Conservation (phyloP, 1,284 basidiomycete genomes). For the Microbotryum scabiosae region DNA sequence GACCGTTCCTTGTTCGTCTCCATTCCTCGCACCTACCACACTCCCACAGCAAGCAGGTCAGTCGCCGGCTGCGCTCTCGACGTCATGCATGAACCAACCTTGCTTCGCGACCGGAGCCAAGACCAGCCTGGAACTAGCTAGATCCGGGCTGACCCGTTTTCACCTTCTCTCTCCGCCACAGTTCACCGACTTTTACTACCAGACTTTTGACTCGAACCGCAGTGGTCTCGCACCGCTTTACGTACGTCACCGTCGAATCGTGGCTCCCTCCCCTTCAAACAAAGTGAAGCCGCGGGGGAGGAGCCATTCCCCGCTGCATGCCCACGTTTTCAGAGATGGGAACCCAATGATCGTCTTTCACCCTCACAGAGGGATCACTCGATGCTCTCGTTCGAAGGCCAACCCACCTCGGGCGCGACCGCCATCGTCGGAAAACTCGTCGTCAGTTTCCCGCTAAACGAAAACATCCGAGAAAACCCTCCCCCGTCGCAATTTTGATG, state of each 20-base stretch:
- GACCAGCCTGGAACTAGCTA: too few species aligned
- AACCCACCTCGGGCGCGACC: constrained; percentile 52
- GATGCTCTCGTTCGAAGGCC: constrained; percentile 82
- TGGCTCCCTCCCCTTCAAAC: not conserved
- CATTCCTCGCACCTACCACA: not conserved
- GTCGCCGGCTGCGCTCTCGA: not conserved
- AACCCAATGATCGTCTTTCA: too few species aligned
- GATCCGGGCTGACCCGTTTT: too few species aligned
- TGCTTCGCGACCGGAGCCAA: not conserved
- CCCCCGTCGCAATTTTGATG: not conserved
- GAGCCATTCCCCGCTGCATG: not conserved
- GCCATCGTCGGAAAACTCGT: constrained; percentile 71
- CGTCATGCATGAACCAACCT: not conserved
- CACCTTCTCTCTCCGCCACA: constrained; percentile 41
- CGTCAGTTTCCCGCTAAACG: constrained; percentile 44
- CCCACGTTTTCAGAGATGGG: too few species aligned
- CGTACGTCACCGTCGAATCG: constrained; percentile 47
- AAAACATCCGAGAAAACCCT: too few species aligned
- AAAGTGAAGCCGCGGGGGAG: too few species aligned
- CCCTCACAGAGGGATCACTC: constrained; percentile 60
- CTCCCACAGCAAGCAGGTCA: constrained; percentile 6
- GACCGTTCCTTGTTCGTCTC: not conserved
- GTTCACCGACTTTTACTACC: constrained; percentile 68
- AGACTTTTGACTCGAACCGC: constrained; percentile 59
- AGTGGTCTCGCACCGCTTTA: constrained; percentile 55